Percentiles rank a stretch among this genome's conserved stretches.
Evolutionary conservation across 345 rosid species (phyloP).

Genomic region (Angophora floribunda): DNA sequence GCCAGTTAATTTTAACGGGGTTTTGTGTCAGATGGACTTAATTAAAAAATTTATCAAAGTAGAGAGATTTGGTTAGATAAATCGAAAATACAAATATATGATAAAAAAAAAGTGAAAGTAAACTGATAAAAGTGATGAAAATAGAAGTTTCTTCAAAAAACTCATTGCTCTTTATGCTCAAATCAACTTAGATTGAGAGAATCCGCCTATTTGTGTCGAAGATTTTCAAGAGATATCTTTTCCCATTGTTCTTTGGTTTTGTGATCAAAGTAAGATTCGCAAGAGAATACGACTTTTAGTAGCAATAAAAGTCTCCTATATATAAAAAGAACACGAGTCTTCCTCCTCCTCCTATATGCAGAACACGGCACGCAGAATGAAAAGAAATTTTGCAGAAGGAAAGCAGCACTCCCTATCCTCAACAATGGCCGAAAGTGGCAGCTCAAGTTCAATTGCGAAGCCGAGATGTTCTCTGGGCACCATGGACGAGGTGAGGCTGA

Average conservation of each 20-base stretch:
- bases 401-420: background rate
- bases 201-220: background rate
- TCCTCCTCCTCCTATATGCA: background rate
- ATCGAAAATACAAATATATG: too few relatives aligned
- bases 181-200: background rate
- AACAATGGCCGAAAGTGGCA: background rate
- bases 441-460: background rate
- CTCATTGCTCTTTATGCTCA: background rate
- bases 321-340: background rate
- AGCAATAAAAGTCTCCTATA: background rate
- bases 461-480: background rate
- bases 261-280: background rate
- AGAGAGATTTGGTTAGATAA: too few relatives aligned
- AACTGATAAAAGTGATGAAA: background rate
- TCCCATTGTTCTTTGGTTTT: background rate
- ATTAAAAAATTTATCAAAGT: too few relatives aligned
- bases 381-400: background rate
- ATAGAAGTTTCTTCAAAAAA: too few relatives aligned
- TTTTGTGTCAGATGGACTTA: too few relatives aligned
- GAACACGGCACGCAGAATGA: background rate
- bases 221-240: background rate
- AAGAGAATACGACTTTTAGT: background rate
- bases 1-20: too few relatives aligned
- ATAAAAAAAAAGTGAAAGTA: background rate
- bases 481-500: slow-evolving; percentile 32